A percentile compares a stretch with the other conserved stretches of the same genome.
Conservation (phyloP, 176 grass and related monocot genomes). For the Cymbopogon citratus region DNA sequence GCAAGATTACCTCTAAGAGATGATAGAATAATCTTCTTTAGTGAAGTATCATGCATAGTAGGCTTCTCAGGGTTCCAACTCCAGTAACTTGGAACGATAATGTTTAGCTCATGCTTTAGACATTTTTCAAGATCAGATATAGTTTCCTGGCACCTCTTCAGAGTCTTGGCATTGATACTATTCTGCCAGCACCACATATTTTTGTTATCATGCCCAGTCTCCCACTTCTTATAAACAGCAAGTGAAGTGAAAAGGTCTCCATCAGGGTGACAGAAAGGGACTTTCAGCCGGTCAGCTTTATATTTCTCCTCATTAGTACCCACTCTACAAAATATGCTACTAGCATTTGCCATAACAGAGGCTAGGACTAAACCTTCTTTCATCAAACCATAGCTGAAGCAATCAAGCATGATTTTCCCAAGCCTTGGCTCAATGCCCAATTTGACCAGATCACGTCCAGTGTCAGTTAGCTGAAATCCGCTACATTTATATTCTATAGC, state of each 20-base stretch:
- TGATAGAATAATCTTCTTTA: slow-evolving; percentile 78
- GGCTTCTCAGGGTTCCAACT: slow-evolving; percentile 64
- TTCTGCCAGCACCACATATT: slow-evolving; percentile 94
- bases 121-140: slow-evolving; percentile 74
- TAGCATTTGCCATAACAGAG: slow-evolving; percentile 92
- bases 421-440: slow-evolving; percentile 81
- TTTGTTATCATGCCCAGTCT: slow-evolving; percentile 53
- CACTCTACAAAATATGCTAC: slow-evolving; percentile 96
- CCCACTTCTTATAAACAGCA: slow-evolving; percentile 96
- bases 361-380: slow-evolving; percentile 91
- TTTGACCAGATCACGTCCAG: slow-evolving; percentile 62
- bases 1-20: slow-evolving; percentile 81
- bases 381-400: slow-evolving; percentile 54
- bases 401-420: slow-evolving; percentile 94
- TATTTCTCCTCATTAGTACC: slow-evolving; percentile 75
- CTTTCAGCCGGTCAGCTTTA: slow-evolving; percentile 76
- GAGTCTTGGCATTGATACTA: slow-evolving; percentile 88
- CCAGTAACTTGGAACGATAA: slow-evolving; percentile 85
- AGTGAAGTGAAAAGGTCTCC: slow-evolving; percentile 95
- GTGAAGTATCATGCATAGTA: slow-evolving; percentile 44
- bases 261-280: slow-evolving; percentile 77
- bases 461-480: slow-evolving; percentile 65
- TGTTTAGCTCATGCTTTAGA: slow-evolving; percentile 65
- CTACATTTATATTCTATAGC: slow-evolving; percentile 44
- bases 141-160: slow-evolving; percentile 84